Evolutionary conservation across 2,329 filamentous ascomycete genomes (phyloP).

Genomic region (Akanthomyces uredinophilus): DNA sequence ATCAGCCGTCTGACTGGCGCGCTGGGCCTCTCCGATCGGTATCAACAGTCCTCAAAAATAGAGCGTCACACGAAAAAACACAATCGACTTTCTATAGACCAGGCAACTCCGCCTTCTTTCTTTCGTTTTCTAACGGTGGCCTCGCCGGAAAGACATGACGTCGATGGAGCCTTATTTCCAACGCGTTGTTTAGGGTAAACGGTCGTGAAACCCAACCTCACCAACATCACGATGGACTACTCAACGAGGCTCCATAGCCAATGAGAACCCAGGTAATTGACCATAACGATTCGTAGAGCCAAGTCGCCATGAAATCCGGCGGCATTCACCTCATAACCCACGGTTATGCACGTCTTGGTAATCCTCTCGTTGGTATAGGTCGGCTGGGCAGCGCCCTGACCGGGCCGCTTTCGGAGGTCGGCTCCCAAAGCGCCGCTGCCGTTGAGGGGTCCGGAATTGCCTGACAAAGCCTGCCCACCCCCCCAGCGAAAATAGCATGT

Average conservation of each 20-base stretch:
- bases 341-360: conserved; percentile 4
- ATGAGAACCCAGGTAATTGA: not conserved
- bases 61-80: no score
- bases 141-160: not conserved
- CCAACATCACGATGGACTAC: not conserved
- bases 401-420: conserved; percentile 15
- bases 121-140: not conserved
- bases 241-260: not conserved
- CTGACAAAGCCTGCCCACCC: not conserved
- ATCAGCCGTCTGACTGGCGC: no score
- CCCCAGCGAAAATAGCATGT: not conserved
- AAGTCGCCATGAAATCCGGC: not conserved
- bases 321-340: no score
- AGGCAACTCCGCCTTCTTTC: not conserved
- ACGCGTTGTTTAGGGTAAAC: not conserved
- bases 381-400: not conserved
- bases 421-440: conserved; percentile 5
- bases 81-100: no score
- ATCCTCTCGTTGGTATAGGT: conserved; percentile 14
- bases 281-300: not conserved
- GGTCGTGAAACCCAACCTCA: not conserved
- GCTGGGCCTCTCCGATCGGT: no score
- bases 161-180: not conserved
- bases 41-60: no score
- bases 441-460: conserved; percentile 7